Evolutionary conservation across 148 eudicot species (phyloP).

Genomic region (Drosera capensis): DNA sequence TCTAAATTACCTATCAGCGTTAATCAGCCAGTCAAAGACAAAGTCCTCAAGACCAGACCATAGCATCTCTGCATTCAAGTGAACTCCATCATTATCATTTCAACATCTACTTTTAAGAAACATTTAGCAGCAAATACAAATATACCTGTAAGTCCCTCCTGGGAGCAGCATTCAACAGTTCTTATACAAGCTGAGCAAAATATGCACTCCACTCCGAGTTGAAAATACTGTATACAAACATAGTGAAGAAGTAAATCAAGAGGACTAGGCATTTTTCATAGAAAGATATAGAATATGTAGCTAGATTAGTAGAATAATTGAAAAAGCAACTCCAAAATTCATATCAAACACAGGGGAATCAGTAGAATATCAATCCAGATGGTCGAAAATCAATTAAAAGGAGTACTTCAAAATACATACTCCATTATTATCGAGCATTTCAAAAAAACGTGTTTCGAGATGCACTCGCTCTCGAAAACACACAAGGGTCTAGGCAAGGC

Average conservation of each 20-base stretch:
- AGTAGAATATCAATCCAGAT: too few relatives aligned
- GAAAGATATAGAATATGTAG: too few relatives aligned
- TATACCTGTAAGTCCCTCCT: slow-evolving; percentile 96
- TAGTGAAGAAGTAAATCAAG: too few relatives aligned
- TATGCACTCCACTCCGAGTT: slow-evolving; percentile 99
- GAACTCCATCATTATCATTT: slow-evolving; percentile 9
- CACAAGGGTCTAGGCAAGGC: too few relatives aligned
- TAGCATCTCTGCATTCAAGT: slow-evolving; percentile 60
- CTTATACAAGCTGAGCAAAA: slow-evolving; percentile 99
- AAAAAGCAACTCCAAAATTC: slow-evolving; percentile 1
- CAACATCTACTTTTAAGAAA: background rate
- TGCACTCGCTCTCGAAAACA: too few relatives aligned
- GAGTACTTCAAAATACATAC: too few relatives aligned
- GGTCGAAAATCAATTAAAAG: too few relatives aligned
- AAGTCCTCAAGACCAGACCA: slow-evolving; percentile 98
- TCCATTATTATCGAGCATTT: too few relatives aligned
- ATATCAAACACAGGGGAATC: too few relatives aligned
- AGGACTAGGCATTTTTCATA: too few relatives aligned
- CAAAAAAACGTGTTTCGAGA: too few relatives aligned
- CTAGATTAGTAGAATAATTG: too few relatives aligned
- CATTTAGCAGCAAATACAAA: slow-evolving; percentile 1
- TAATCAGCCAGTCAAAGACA: slow-evolving; percentile 96
- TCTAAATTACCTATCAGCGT: slow-evolving; percentile 80
- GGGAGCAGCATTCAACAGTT: slow-evolving; percentile 95
- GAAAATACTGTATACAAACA: slow-evolving; percentile 3